Evolutionary conservation across 768 basidiomycete genomes (phyloP), one percentile per base, ranked within the genome.

Genomic region (Boletus fagicola): DNA sequence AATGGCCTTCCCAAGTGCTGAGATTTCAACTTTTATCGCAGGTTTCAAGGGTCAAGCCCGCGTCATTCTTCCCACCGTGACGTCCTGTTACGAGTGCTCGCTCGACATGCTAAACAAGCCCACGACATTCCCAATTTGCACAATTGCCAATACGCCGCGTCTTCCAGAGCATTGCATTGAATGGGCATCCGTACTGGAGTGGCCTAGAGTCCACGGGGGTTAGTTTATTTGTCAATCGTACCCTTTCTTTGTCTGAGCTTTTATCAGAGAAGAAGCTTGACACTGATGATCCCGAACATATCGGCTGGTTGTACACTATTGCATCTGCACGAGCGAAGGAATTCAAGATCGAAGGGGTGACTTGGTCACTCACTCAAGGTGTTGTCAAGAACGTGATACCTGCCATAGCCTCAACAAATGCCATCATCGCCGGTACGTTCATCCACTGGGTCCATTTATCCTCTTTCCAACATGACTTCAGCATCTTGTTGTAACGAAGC

Each of bases 371-470:
- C 38, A 98, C 97, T 0, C 97, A 99, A 71, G 97, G 97, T 43
- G 97, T 99, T 51, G 97, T 99, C 46, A 99, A 99, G 82, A 97
- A 97, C 66, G 97, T 99, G 74, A 98, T 99, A 61, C 96, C 97
- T 22, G 96, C 97, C 44, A 98, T 99, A 63, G 97, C 97, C 2
- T 95, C 92, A 1, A 99, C 97, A 16, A 99, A 99, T 67, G 97
- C 97, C 36, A 95, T 98, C 70, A 94, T 99, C 57, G 92, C 97
- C 48, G 94, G 94, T 91, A 62, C 42, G 80, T 57, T 55, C 22
- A 20, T 49, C 48, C 2, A 24, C 10, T 38, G 11, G 16, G 15
- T n/a, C 16, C 44, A 13, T 22, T 56, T 39, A 8, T 42, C 36
- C 12, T 15, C 30, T 36, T 45, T 35, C 36, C 44, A 9, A 70